Conservation (phyloP, 495 filamentous ascomycete genomes). For the Achaetomiella virescens region DNA sequence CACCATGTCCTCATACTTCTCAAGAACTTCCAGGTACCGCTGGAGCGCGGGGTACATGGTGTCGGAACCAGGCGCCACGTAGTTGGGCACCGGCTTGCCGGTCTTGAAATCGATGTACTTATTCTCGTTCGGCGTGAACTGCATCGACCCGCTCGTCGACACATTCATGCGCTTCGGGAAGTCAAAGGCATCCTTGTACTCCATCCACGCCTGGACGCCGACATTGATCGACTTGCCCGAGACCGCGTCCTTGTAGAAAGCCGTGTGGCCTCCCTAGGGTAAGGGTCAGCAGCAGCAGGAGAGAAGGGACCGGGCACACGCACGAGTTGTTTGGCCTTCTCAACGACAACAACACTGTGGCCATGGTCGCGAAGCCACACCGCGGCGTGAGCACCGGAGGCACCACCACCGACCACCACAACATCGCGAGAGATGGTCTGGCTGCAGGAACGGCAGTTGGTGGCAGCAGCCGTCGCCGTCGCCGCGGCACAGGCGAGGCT, state of each 20-base stretch:
- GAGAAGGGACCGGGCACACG: conserved; percentile 2
- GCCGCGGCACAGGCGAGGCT: conserved; percentile 1
- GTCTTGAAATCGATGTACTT: conserved; percentile 36
- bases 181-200: conserved; percentile 17
- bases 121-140: conserved; percentile 10
- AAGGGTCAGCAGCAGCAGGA: neutral
- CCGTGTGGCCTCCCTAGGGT: conserved; percentile 36
- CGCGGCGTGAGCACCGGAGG: conserved; percentile 41
- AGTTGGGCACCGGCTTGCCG: conserved; percentile 21
- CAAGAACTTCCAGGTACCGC: conserved; percentile 29
- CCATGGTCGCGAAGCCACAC: conserved; percentile 35
- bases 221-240: conserved; percentile 31
- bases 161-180: conserved; percentile 32
- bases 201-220: conserved; percentile 29
- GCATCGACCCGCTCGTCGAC: conserved; percentile 21
- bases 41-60: conserved; percentile 25
- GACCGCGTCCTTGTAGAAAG: conserved; percentile 31
- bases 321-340: conserved; percentile 34
- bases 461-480: neutral
- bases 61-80: conserved; percentile 1
- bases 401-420: conserved; percentile 40
- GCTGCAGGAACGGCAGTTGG: neutral
- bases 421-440: conserved; percentile 19
- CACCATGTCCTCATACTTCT: conserved; percentile 32
- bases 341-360: conserved; percentile 38